phyloP scores from a whole-genome alignment of 306 rosid genomes.

The Senna siamea region DNA sequence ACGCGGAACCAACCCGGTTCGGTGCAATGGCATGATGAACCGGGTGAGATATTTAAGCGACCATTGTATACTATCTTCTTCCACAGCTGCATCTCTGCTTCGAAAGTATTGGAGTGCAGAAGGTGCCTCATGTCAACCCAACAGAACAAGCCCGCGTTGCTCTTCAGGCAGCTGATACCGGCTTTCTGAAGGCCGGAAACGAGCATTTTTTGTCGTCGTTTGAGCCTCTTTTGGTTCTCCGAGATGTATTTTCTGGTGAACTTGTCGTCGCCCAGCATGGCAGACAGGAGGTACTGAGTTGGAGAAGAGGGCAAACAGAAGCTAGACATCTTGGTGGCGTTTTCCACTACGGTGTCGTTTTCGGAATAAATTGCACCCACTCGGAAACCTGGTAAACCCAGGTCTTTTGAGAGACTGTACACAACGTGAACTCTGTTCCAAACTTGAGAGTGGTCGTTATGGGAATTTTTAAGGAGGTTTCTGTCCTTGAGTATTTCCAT shows the following conservation, averaged over 20 bases:
- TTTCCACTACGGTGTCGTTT: conserved; percentile 60
- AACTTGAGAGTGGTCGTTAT: conserved; percentile 23
- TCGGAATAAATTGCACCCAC: conserved; percentile 81
- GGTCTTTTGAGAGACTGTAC: conserved; percentile 82
- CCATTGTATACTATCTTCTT: conserved; percentile 72
- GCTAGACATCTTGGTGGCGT: conserved; percentile 90
- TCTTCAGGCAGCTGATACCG: conserved; percentile 60
- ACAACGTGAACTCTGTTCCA: conserved; percentile 68
- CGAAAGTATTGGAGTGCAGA: conserved; percentile 62
- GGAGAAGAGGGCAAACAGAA: conserved; percentile 83
- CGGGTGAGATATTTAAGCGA: conserved; percentile 75
- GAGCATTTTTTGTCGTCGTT: conserved; percentile 57
- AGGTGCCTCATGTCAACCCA: conserved; percentile 90
- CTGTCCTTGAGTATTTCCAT: conserved; percentile 70
- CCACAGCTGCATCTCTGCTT: conserved; percentile 86
- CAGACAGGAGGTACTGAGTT: conserved; percentile 78
- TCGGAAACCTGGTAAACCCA: conserved; percentile 89
- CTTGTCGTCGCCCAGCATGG: conserved; percentile 73
- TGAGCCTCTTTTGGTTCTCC: conserved; percentile 69
- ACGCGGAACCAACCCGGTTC: conserved; percentile 92
- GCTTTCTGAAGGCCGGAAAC: conserved; percentile 59
- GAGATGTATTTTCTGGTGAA: conserved; percentile 62
- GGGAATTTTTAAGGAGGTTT: conserved; percentile 33
- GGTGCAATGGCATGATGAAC: conserved; percentile 76
- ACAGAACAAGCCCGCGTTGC: conserved; percentile 79